Conservation (phyloP, 148 eudicot species). For the Tetragonia tetragonoides region DNA sequence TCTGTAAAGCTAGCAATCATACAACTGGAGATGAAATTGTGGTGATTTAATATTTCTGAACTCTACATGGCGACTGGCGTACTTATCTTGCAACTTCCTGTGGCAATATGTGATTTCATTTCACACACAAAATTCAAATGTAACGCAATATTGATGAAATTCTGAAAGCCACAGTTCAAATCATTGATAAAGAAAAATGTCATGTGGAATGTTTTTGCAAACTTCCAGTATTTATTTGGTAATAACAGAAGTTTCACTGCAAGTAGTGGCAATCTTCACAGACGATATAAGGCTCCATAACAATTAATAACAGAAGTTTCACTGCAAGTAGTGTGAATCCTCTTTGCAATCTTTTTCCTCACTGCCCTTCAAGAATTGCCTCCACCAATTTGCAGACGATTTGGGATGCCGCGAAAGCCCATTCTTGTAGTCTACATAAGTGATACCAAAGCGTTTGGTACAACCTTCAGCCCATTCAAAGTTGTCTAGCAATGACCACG, state of each 20-base stretch:
- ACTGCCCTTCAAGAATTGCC: slow-evolving; percentile 58
- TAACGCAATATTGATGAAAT: too few species aligned
- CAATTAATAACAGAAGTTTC: not conserved
- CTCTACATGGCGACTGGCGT: too few species aligned
- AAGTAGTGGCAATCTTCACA: not conserved
- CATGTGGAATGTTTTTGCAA: too few species aligned
- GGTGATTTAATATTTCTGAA: too few species aligned
- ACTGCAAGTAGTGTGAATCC: not conserved
- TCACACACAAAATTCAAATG: too few species aligned
- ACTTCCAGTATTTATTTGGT: too few species aligned
- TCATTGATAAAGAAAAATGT: too few species aligned
- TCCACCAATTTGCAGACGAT: slow-evolving; percentile 86
- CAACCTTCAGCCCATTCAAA: slow-evolving; percentile 79
- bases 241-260: too few species aligned
- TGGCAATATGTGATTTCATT: too few species aligned
- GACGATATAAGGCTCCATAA: too few species aligned
- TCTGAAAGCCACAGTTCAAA: too few species aligned
- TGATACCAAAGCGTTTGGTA: slow-evolving; percentile 72
- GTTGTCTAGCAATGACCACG: slow-evolving; percentile 84
- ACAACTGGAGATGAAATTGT: not conserved
- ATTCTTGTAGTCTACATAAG: slow-evolving; percentile 73
- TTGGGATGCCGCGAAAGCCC: slow-evolving; percentile 73
- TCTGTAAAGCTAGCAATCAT: slow-evolving; percentile 25
- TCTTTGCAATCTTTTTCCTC: slow-evolving; percentile 52
- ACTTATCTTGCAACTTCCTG: too few species aligned